Evolutionary conservation across 2,329 filamentous ascomycete species (phyloP).

Genomic region (Fusarium albosuccineum): DNA sequence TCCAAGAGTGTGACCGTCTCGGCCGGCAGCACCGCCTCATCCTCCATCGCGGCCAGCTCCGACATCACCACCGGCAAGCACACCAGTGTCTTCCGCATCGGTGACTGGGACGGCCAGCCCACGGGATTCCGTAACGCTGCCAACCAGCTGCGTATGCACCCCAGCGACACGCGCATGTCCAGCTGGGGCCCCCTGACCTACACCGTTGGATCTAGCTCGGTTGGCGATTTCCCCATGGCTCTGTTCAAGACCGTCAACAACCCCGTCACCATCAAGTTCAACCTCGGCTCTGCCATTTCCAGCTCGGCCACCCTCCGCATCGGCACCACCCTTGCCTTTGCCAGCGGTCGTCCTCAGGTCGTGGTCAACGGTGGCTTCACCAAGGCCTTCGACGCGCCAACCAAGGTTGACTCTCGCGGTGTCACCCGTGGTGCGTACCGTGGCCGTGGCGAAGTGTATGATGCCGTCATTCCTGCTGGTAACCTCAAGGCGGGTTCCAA

Average conservation of each 20-base stretch:
- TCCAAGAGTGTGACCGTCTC: slow-evolving; percentile 62
- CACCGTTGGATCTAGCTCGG: slow-evolving; percentile 67
- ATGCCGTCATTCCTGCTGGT: slow-evolving; percentile 70
- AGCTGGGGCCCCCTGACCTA: slow-evolving; percentile 72
- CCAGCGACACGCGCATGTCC: slow-evolving; percentile 73
- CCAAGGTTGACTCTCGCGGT: slow-evolving; percentile 73
- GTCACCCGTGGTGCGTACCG: slow-evolving; percentile 75
- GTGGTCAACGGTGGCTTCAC: slow-evolving; percentile 68
- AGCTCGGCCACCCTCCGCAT: slow-evolving; percentile 71
- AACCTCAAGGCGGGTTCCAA: slow-evolving; percentile 71
- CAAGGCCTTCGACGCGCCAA: slow-evolving; percentile 63
- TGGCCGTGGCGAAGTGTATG: slow-evolving; percentile 74
- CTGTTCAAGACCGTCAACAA: slow-evolving; percentile 72
- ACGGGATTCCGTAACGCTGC: slow-evolving; percentile 75
- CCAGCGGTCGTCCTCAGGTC: slow-evolving; percentile 68
- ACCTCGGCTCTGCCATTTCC: slow-evolving; percentile 60
- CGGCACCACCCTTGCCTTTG: slow-evolving; percentile 73
- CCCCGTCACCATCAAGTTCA: slow-evolving; percentile 72
- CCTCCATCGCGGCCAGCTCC: slow-evolving; percentile 64
- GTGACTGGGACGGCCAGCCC: slow-evolving; percentile 74
- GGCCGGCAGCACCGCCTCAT: slow-evolving; percentile 61
- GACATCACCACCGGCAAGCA: slow-evolving; percentile 59
- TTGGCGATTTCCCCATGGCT: slow-evolving; percentile 73
- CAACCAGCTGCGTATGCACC: slow-evolving; percentile 77
- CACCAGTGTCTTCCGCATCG: slow-evolving; percentile 72